Base-by-base conservation (phyloP, 2,329 filamentous ascomycete species). In the Tolypocladium tropicale region DNA sequence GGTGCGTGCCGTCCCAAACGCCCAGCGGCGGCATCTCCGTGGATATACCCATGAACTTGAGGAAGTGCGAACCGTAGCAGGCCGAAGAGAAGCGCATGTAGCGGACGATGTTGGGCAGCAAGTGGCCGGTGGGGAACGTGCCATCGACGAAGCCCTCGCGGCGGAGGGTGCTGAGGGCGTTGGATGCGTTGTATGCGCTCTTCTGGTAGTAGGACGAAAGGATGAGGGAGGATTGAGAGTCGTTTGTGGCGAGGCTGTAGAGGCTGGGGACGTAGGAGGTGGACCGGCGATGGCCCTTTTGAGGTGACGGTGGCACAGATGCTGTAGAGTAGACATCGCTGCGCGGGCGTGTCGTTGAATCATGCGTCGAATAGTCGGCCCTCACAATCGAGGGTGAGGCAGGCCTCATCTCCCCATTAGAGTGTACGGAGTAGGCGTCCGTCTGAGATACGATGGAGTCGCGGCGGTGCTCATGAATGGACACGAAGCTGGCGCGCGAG, bases 11-110 rank as follows among this genome's bases (percentile, higher is more conserved):
- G 58, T 80, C 75, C 55, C 72, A 65, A 18, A 70, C 69, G 32
- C 70, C 70, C 12, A 76, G 56, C 2, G 71, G 64, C 2, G 77
- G 73, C 66, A 78, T 69, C 50, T 80, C 68, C 59, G 79, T 78
- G 0, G 76, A 76, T 32, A 87, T 84, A 2, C 83, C 83, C 72
- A 86, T 76, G 25, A 85, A 74, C 55, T 80, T 79, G 52, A 87
- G 73, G 58, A 87, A 86, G 50, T 78, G 77, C 0, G 81, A 82
- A 0, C 84, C 84, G 56, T 88, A 87, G 0, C 82, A 82, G 1
- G 84, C 84, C 2, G 84, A 86, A 1, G 84, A 83, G 62, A 85
- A 87, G 3, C 81, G 77, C 72, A 86, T 84, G 59, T 85, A 87
- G 37, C 84, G 75, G 3, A 79, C 79, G 28, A 86, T 81, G 62